Percentiles rank a stretch among this genome's conserved stretches.
These are phyloP conservation scores for Pichia californica DNA, from an alignment of 805 yeast species.

Conservation along the genomic window DNA sequence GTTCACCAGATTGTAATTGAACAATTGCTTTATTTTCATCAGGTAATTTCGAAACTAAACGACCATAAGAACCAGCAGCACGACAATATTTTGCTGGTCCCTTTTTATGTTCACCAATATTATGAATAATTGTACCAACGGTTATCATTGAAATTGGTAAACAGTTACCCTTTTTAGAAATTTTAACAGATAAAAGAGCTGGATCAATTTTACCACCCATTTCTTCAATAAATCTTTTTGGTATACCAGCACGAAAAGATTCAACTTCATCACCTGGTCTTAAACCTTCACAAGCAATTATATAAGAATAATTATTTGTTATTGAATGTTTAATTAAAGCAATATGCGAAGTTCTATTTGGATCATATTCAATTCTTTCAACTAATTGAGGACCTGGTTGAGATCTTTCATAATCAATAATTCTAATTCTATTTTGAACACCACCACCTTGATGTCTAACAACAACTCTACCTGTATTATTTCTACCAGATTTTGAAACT, in stretches of 20 bases:
- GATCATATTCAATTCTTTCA: slow-evolving; percentile 89
- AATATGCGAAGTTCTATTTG: slow-evolving; percentile 88
- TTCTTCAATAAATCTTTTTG: slow-evolving; percentile 61
- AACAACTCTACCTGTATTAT: slow-evolving; percentile 80
- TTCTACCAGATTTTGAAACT: slow-evolving; percentile 80
- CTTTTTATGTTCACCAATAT: slow-evolving; percentile 67
- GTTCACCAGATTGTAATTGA: slow-evolving; percentile 86
- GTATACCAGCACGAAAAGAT: slow-evolving; percentile 84
- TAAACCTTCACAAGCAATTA: slow-evolving; percentile 86
- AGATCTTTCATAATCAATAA: slow-evolving; percentile 68
- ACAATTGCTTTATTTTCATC: slow-evolving; percentile 68
- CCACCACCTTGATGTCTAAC: slow-evolving; percentile 98
- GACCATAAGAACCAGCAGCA: slow-evolving; percentile 91
- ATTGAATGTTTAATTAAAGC: slow-evolving; percentile 62
- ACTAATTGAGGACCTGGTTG: slow-evolving; percentile 72
- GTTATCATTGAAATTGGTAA: slow-evolving; percentile 90
- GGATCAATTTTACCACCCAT: slow-evolving; percentile 94
- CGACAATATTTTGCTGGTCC: slow-evolving; percentile 88
- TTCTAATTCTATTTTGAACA: slow-evolving; percentile 78
- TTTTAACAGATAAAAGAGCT: slow-evolving; percentile 78
- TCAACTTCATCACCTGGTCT: slow-evolving; percentile 90
- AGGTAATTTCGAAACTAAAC: slow-evolving; percentile 73
- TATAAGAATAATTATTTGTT: slow-evolving; percentile 64
- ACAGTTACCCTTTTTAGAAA: slow-evolving; percentile 91
- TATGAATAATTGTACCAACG: slow-evolving; percentile 86